phyloP scores from a whole-genome alignment of 1,284 basidiomycete species.

The Malassezia arunalokei region DNA sequence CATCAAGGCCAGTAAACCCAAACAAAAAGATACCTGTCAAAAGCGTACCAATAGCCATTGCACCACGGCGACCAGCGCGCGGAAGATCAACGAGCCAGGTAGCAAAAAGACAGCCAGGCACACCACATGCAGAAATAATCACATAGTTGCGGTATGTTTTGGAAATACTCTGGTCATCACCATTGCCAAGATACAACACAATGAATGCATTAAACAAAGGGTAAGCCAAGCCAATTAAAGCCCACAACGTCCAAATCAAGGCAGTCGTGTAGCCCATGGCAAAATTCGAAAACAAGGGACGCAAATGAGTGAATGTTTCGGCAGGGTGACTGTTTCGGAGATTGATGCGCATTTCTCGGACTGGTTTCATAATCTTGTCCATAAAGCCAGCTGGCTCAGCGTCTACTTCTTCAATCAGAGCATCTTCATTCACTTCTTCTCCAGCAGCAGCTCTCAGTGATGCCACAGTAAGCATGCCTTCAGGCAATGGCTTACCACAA shows the following conservation, averaged over 20 bases:
- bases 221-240: conserved; percentile 44
- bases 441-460: conserved; percentile 42
- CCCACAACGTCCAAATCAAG: conserved; percentile 37
- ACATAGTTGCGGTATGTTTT: conserved; percentile 40
- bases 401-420: conserved; percentile 14
- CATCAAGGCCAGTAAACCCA: conserved; percentile 29
- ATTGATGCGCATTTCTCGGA: conserved; percentile 1
- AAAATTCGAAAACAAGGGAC: conserved; percentile 31
- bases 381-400: not conserved
- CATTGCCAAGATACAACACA: conserved; percentile 31
- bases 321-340: not conserved
- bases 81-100: conserved; percentile 42
- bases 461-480: conserved; percentile 37
- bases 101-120: conserved; percentile 41
- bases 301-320: conserved; percentile 20
- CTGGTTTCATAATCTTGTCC: not conserved
- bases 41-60: conserved; percentile 40
- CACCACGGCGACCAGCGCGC: conserved; percentile 37
- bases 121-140: conserved; percentile 42
- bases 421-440: conserved; percentile 27
- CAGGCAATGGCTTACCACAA: conserved; percentile 32
- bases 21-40: conserved; percentile 44
- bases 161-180: conserved; percentile 3
- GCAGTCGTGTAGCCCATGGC: conserved; percentile 34
- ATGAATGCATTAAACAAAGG: conserved; percentile 45